Percentiles rank a stretch among this genome's conserved stretches.
Evolutionary conservation across 106 monocot genomes (phyloP).

Genomic region (Acorus gramineus): DNA sequence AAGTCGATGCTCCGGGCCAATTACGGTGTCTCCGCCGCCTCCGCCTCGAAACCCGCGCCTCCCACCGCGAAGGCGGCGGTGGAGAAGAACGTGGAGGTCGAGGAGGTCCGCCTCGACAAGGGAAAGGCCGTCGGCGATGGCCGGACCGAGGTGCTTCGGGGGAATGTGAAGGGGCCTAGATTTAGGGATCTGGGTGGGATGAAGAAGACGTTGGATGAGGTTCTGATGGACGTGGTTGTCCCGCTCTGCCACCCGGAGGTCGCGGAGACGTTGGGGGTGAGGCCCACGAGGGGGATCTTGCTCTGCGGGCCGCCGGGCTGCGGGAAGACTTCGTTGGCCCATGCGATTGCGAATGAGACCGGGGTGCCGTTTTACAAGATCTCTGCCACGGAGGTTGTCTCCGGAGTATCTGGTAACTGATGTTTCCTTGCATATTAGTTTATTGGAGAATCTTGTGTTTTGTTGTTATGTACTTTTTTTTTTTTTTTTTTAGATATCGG

Average conservation of each 20-base stretch:
- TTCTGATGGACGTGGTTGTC: conserved; percentile 76
- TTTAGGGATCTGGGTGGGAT: conserved; percentile 87
- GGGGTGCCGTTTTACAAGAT: conserved; percentile 80
- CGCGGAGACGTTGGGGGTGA: conserved; percentile 54
- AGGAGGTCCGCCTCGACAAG: conserved; percentile 25
- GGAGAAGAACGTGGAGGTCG: conserved; percentile 40
- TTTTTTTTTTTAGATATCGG: too few species aligned
- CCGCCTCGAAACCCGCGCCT: background rate
- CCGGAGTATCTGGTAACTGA: conserved; percentile 79
- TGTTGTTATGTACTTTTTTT: too few species aligned
- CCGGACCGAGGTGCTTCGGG: conserved; percentile 1
- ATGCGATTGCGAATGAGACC: conserved; percentile 95
- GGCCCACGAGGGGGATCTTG: conserved; percentile 63
- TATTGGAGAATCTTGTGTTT: too few species aligned
- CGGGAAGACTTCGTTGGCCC: conserved; percentile 88
- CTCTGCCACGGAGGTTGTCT: conserved; percentile 72
- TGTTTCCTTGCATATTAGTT: background rate
- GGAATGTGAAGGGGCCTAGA: conserved; percentile 32
- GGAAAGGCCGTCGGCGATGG: background rate
- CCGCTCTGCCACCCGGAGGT: conserved; percentile 72
- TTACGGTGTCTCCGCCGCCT: conserved; percentile 21
- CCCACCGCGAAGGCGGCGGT: conserved; percentile 8
- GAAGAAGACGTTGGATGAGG: conserved; percentile 50
- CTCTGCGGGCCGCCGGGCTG: conserved; percentile 90
- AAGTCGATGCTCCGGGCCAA: conserved; percentile 54